Conservation (phyloP, 2,329 filamentous ascomycete genomes). For the Neofusicoccum kwambonambiense region DNA sequence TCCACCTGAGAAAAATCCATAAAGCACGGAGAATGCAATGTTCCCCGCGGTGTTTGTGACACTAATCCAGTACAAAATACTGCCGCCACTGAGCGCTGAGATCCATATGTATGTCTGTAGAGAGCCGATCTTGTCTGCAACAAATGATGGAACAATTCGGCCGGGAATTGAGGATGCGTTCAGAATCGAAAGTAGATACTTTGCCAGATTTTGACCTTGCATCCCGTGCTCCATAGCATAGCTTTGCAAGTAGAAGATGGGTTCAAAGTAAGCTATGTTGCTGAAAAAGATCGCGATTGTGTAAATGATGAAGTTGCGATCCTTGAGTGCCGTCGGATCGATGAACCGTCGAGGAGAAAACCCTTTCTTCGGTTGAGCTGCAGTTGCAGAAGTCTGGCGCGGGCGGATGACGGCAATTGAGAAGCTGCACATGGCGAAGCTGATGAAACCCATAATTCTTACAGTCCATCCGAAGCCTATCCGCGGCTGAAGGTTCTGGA, state of each 20-base stretch:
- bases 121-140: slow-evolving; percentile 44
- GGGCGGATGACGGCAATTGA: slow-evolving; percentile 44
- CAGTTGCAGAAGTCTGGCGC: slow-evolving; percentile 38
- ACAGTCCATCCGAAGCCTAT: slow-evolving; percentile 66
- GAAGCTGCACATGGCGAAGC: slow-evolving; percentile 48
- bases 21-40: slow-evolving; percentile 4
- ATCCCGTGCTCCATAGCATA: slow-evolving; percentile 58
- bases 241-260: slow-evolving; percentile 53
- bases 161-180: slow-evolving; percentile 43
- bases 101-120: neutral
- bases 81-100: neutral
- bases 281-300: slow-evolving; percentile 43
- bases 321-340: neutral
- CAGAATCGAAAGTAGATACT: slow-evolving; percentile 38
- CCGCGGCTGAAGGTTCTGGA: slow-evolving; percentile 56
- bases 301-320: slow-evolving; percentile 39
- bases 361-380: neutral
- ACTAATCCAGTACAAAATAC: neutral
- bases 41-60: neutral
- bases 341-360: slow-evolving; percentile 27
- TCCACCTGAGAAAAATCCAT: slow-evolving; percentile 7
- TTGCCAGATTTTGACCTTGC: slow-evolving; percentile 51
- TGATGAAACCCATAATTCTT: slow-evolving; percentile 64
- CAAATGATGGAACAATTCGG: slow-evolving; percentile 42
- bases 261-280: slow-evolving; percentile 50